phyloP scores from a whole-genome alignment of 1,284 basidiomycete genomes.

The Rhodotorula glutinis region DNA sequence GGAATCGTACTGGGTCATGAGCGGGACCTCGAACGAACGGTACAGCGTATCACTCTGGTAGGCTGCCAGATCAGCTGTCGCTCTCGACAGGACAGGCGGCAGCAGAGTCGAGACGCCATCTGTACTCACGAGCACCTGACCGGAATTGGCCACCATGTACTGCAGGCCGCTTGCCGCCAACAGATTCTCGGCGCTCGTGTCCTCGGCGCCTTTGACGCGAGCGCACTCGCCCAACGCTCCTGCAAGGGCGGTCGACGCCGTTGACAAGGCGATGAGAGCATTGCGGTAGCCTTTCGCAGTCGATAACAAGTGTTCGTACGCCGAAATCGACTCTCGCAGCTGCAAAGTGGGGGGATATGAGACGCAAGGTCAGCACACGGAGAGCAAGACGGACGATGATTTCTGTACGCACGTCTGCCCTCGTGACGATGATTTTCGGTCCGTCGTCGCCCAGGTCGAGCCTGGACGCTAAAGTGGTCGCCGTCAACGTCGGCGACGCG shows the following conservation, averaged over 20 bases:
- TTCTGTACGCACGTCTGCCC: slow-evolving; percentile 35
- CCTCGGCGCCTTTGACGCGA: slow-evolving; percentile 42
- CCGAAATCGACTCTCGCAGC: slow-evolving; percentile 37
- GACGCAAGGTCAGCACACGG: too few species aligned
- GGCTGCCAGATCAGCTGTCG: not conserved
- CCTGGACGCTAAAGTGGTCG: slow-evolving; percentile 15
- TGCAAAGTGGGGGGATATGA: not conserved
- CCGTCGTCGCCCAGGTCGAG: slow-evolving; percentile 26
- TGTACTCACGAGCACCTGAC: slow-evolving; percentile 40
- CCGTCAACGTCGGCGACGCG: slow-evolving; percentile 18
- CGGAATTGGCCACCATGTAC: slow-evolving; percentile 41
- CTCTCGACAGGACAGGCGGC: fast-evolving
- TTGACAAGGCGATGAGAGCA: slow-evolving; percentile 37
- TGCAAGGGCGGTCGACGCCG: slow-evolving; percentile 35
- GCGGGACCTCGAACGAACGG: slow-evolving; percentile 41
- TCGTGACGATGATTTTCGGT: slow-evolving; percentile 23
- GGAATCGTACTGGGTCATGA: slow-evolving; percentile 39
- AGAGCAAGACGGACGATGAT: too few species aligned
- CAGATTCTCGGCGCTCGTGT: slow-evolving; percentile 35
- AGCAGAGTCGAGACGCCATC: too few species aligned
- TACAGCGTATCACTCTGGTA: slow-evolving; percentile 43
- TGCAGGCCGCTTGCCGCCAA: slow-evolving; percentile 42
- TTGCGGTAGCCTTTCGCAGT: slow-evolving; percentile 40
- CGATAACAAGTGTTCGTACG: slow-evolving; percentile 35
- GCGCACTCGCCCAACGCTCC: slow-evolving; percentile 39